Conservation (phyloP, 73 alveolate species). For the Stentor roeselii region DNA sequence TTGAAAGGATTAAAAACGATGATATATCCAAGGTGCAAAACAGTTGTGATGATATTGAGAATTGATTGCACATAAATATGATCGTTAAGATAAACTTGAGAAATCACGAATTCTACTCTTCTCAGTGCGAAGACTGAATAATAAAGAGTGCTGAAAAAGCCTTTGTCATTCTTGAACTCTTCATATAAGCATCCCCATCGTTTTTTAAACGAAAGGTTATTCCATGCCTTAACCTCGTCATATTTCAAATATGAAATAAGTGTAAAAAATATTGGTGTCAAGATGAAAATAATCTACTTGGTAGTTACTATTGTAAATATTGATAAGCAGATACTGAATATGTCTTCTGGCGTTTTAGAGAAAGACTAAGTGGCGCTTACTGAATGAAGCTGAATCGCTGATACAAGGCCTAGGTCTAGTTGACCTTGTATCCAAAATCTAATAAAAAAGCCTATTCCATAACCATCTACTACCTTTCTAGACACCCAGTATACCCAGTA, state of each 20-base stretch:
- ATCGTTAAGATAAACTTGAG: background rate
- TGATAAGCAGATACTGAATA: background rate
- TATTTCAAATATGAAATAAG: background rate
- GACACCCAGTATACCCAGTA: background rate
- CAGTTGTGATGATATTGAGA: background rate
- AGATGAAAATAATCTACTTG: background rate
- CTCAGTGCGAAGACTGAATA: background rate
- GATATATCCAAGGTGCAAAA: background rate
- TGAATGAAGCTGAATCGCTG: background rate
- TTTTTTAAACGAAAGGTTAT: background rate
- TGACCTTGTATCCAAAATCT: background rate
- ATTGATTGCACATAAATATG: background rate
- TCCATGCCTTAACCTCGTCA: no score
- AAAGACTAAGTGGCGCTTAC: background rate
- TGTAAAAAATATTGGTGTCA: background rate
- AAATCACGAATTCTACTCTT: background rate
- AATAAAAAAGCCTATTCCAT: background rate
- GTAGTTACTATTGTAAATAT: no score
- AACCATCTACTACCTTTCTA: background rate
- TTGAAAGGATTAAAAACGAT: background rate
- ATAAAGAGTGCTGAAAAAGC: slow-evolving; percentile 12
- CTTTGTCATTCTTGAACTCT: slow-evolving; percentile 8
- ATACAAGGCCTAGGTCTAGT: background rate
- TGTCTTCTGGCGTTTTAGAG: background rate
- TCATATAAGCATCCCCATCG: background rate